Conservation (phyloP, 2,329 filamentous ascomycete species). For the Colletotrichum euphorbiae region DNA sequence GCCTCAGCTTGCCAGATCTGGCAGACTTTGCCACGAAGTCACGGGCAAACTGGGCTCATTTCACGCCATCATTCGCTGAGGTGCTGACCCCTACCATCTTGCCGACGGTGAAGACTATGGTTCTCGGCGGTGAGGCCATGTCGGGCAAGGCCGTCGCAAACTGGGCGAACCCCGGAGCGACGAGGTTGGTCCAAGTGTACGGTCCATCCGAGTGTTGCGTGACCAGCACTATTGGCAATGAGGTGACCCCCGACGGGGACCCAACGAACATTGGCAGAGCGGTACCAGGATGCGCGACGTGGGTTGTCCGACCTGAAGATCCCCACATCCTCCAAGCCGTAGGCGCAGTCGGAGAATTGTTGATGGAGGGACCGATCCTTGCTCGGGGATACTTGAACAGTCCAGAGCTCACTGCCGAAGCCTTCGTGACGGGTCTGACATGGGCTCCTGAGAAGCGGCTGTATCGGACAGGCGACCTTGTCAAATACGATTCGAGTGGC, state of each 20-base stretch:
- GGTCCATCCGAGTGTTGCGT: conserved; percentile 65
- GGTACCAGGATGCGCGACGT: conserved; percentile 28
- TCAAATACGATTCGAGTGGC: conserved; percentile 80
- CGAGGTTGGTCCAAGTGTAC: conserved; percentile 61
- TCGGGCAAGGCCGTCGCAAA: conserved; percentile 58
- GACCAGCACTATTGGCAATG: conserved; percentile 13
- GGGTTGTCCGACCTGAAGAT: conserved; percentile 39
- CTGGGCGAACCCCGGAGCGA: conserved; percentile 54
- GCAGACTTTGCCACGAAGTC: not conserved
- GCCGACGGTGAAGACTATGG: conserved; percentile 57
- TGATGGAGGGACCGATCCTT: conserved; percentile 42
- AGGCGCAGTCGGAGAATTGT: conserved; percentile 40
- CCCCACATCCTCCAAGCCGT: conserved; percentile 22
- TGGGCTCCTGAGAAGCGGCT: conserved; percentile 71
- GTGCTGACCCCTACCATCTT: conserved; percentile 58
- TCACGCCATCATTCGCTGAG: conserved; percentile 62
- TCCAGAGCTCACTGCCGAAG: conserved; percentile 69
- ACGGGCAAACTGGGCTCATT: conserved; percentile 59
- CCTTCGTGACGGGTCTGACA: conserved; percentile 74
- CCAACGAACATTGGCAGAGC: conserved; percentile 49
- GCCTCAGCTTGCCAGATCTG: conserved; percentile 54
- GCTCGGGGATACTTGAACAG: conserved; percentile 74
- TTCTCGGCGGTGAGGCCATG: conserved; percentile 64
- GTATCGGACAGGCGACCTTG: conserved; percentile 86
- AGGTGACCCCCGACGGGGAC: conserved; percentile 56